These are phyloP conservation scores for Beauveria rudraprayagi DNA, from an alignment of 2,329 filamentous ascomycete genomes.

Conservation along the genomic window DNA sequence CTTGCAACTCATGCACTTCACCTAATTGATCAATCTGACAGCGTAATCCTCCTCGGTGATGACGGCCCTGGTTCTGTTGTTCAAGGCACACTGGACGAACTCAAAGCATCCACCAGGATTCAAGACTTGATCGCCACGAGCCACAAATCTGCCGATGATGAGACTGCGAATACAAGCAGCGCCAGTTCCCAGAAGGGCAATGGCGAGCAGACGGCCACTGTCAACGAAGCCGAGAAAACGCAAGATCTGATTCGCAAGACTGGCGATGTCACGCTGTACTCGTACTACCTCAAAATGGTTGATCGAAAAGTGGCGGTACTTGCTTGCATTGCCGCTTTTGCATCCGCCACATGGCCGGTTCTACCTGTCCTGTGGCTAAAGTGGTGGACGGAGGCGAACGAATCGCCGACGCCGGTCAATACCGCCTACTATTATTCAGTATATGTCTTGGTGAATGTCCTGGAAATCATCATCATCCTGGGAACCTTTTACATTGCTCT, in stretches of 20 bases:
- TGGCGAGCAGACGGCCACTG: slow-evolving; percentile 7
- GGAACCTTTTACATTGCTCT: slow-evolving; percentile 13
- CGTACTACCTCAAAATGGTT: slow-evolving; percentile 13
- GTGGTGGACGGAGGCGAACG: slow-evolving; percentile 20
- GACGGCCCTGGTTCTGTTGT: neutral
- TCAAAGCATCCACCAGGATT: neutral
- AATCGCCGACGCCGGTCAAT: slow-evolving; percentile 10
- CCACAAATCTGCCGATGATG: neutral
- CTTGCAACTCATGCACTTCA: slow-evolving; percentile 22
- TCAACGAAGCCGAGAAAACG: slow-evolving; percentile 8
- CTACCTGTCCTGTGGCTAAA: slow-evolving; percentile 17
- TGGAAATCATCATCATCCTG: slow-evolving; percentile 11
- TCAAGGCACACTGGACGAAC: slow-evolving; percentile 1
- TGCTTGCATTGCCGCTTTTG: no score
- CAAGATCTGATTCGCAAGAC: slow-evolving; percentile 6
- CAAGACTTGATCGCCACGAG: slow-evolving; percentile 3
- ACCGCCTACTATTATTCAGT: slow-evolving; percentile 17
- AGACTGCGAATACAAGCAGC: neutral
- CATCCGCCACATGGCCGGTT: neutral
- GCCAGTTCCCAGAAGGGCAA: slow-evolving; percentile 10
- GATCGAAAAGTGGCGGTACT: neutral
- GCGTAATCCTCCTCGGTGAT: neutral
- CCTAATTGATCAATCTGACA: slow-evolving; percentile 17
- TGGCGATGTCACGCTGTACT: slow-evolving; percentile 15
- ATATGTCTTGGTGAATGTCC: slow-evolving; percentile 12